phyloP scores from a whole-genome alignment of 108 stramenopile species.

The Conticribra weissflogii region DNA sequence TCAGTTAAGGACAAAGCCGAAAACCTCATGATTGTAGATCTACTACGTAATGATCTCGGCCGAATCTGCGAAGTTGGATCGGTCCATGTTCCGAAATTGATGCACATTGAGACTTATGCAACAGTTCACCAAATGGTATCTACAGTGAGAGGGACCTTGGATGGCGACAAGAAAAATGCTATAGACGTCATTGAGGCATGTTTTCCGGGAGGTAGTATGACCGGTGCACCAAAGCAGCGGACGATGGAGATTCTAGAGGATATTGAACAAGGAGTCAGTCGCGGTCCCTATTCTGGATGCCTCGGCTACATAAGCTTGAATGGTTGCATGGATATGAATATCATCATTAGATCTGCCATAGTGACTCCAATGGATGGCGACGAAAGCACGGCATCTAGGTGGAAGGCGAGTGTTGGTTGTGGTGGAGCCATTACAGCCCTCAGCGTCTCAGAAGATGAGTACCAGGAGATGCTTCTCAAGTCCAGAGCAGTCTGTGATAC shows the following conservation, averaged over 20 bases:
- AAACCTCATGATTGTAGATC: conserved; percentile 98
- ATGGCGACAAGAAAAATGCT: conserved; percentile 44
- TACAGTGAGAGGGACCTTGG: conserved; percentile 81
- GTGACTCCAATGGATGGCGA: conserved; percentile 52
- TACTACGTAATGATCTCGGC: conserved; percentile 94
- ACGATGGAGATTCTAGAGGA: conserved; percentile 92
- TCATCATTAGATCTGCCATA: conserved; percentile 94
- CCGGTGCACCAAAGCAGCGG: conserved; percentile 96
- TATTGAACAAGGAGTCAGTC: conserved; percentile 71
- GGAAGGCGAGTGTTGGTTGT: conserved; percentile 84
- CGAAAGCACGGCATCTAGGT: conserved; percentile 26
- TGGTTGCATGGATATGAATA: conserved; percentile 92
- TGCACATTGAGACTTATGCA: conserved; percentile 94
- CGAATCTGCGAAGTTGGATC: conserved; percentile 88
- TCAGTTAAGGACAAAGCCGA: conserved; percentile 90
- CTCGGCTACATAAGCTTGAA: conserved; percentile 90
- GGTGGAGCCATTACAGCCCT: conserved; percentile 96
- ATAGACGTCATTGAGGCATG: conserved; percentile 89
- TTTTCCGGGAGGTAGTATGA: conserved; percentile 98
- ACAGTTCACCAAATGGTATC: conserved; percentile 98
- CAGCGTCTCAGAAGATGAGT: conserved; percentile 89
- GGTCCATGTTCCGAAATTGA: conserved; percentile 92
- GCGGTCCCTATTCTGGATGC: conserved; percentile 93
- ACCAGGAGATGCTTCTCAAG: conserved; percentile 93
- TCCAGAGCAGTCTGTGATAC: conserved; percentile 74